These are phyloP conservation scores for Lepidium sativum DNA, from an alignment of 345 rosid genomes.

Conservation along the genomic window DNA sequence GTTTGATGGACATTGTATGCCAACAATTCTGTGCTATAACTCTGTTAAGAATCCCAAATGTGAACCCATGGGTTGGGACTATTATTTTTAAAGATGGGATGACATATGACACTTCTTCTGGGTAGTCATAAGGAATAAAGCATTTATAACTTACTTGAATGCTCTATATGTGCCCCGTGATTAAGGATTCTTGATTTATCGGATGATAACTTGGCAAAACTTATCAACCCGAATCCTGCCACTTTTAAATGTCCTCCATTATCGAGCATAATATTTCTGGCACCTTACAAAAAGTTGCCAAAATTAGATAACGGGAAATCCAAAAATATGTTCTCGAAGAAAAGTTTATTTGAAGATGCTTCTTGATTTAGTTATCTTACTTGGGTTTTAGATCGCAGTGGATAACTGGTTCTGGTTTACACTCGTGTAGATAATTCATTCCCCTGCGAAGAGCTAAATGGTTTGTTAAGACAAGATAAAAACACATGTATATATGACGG, in stretches of 20 bases:
- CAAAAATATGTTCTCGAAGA: constrained; percentile 10
- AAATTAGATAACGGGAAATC: constrained; percentile 50
- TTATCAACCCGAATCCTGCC: constrained; percentile 75
- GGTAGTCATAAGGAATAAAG: background rate
- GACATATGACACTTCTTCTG: background rate
- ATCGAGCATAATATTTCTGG: constrained; percentile 99
- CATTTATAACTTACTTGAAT: constrained; percentile 47
- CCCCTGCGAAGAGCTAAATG: constrained; percentile 53
- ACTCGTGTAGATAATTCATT: constrained; percentile 76
- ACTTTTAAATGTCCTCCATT: constrained; percentile 76
- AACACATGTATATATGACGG: background rate
- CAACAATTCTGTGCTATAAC: background rate
- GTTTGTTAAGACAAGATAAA: background rate
- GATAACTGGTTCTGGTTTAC: constrained; percentile 85
- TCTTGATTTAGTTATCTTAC: constrained; percentile 65
- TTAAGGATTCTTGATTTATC: constrained; percentile 53
- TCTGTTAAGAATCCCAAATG: constrained; percentile 1
- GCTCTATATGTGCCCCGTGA: constrained; percentile 40
- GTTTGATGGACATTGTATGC: background rate
- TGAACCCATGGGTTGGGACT: background rate
- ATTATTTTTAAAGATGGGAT: background rate
- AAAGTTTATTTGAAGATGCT: constrained; percentile 23
- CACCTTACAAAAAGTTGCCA: constrained; percentile 88
- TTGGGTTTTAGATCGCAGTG: constrained; percentile 91
- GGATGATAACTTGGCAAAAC: constrained; percentile 46